A percentile compares a stretch with the other conserved stretches of the same genome.
These are phyloP conservation scores for Arthroderma sp. DNA, from an alignment of 2,329 filamentous ascomycete genomes.

Conservation along the genomic window DNA sequence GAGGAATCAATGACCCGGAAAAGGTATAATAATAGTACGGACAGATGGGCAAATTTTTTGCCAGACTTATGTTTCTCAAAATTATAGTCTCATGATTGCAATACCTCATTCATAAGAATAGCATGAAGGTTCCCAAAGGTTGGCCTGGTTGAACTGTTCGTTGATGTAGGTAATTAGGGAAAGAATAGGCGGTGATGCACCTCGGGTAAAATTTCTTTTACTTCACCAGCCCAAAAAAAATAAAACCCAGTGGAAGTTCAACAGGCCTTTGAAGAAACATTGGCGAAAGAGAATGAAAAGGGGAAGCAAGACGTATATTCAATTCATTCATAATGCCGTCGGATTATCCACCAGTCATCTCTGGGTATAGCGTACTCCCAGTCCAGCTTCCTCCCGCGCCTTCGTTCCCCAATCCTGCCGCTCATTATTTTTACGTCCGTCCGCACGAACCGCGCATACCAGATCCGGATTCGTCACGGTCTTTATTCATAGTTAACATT, in stretches of 20 bases:
- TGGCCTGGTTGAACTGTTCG: too few relatives aligned
- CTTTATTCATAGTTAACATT: slow-evolving; percentile 81
- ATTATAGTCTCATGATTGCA: too few relatives aligned
- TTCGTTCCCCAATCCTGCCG: slow-evolving; percentile 48
- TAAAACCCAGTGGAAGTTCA: too few relatives aligned
- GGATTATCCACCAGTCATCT: slow-evolving; percentile 20
- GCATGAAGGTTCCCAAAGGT: too few relatives aligned
- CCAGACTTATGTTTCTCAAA: too few relatives aligned
- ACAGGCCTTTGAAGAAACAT: too few relatives aligned
- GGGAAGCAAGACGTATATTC: too few relatives aligned
- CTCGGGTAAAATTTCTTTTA: too few relatives aligned
- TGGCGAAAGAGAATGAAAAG: too few relatives aligned
- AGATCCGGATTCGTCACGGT: slow-evolving; percentile 59
- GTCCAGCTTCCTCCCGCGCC: slow-evolving; percentile 52
- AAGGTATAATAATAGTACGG: slow-evolving; percentile 33
- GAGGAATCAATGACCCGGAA: slow-evolving; percentile 55
- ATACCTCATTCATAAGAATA: too few relatives aligned
- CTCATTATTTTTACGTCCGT: slow-evolving; percentile 78
- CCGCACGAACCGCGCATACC: slow-evolving; percentile 68
- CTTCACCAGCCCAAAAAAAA: too few relatives aligned
- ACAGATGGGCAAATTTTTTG: background rate
- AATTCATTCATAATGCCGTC: slow-evolving; percentile 18
- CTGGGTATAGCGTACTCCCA: slow-evolving; percentile 57
- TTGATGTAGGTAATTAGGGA: background rate
- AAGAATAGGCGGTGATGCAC: background rate